These are phyloP conservation scores for Claviceps sp. DNA, from an alignment of 2,329 filamentous ascomycete species.

Conservation along the genomic window DNA sequence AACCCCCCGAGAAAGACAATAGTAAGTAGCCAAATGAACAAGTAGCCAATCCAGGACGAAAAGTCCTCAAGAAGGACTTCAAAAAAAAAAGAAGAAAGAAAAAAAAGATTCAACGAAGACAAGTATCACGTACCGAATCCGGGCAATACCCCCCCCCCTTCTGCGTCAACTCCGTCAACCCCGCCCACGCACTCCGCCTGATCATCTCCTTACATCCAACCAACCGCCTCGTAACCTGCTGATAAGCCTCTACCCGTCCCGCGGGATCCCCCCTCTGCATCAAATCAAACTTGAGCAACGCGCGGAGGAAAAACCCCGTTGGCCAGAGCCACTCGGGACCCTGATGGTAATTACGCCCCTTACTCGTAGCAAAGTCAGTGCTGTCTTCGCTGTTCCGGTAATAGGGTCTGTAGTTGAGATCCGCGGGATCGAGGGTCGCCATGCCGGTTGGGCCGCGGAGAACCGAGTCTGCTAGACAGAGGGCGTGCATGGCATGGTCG, in stretches of 20 bases:
- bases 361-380: conserved; percentile 78
- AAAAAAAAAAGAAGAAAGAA: neutral
- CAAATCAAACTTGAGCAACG: conserved; percentile 81
- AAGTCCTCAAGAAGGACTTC: too few relatives aligned
- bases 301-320: conserved; percentile 86
- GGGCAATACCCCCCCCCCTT: conserved; percentile 70
- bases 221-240: conserved; percentile 79
- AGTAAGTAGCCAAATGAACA: neutral
- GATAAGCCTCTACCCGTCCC: conserved; percentile 75
- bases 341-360: conserved; percentile 95
- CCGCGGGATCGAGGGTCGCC: conserved; percentile 84
- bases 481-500: conserved; percentile 62
- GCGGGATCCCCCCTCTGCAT: conserved; percentile 45
- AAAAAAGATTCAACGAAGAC: neutral
- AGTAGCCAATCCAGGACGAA: neutral
- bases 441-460: conserved; percentile 84
- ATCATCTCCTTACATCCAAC: conserved; percentile 78
- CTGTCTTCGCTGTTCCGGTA: conserved; percentile 94
- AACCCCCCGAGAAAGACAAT: neutral
- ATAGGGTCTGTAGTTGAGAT: conserved; percentile 86
- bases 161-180: conserved; percentile 84
- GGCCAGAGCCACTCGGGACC: conserved; percentile 98
- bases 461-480: conserved; percentile 65
- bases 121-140: conserved; percentile 55
- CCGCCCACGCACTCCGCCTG: conserved; percentile 69